Percentiles rank a stretch among this genome's conserved stretches.
Conservation (phyloP, 352 stramenopile species). For the Globisporangium cederbergense region DNA sequence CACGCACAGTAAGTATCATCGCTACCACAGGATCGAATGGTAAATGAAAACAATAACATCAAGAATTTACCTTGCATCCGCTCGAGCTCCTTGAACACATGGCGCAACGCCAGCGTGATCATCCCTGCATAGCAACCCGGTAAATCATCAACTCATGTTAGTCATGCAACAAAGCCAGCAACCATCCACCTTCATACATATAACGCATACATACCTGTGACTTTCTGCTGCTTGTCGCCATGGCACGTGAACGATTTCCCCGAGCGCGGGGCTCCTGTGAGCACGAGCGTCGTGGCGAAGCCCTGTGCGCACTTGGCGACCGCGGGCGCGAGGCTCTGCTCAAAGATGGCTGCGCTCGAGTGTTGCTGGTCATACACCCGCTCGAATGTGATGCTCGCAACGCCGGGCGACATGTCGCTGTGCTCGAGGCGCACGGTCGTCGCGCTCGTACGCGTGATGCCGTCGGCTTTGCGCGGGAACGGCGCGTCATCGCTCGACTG, state of each 20-base stretch:
- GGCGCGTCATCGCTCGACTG: not conserved
- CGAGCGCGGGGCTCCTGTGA: constrained; percentile 35
- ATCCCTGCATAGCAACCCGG: constrained; percentile 18
- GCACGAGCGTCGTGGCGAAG: constrained; percentile 36
- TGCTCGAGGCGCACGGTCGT: constrained; percentile 68
- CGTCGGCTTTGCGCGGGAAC: constrained; percentile 12
- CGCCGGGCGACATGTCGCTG: constrained; percentile 69
- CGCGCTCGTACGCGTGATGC: constrained; percentile 55
- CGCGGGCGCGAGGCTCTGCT: constrained; percentile 29
- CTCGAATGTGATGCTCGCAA: constrained; percentile 77
- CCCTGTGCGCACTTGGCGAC: constrained; percentile 30
- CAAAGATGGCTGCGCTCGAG: constrained; percentile 39
- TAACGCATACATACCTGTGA: constrained; percentile 9
- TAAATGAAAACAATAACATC: not conserved
- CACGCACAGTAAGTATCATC: not conserved
- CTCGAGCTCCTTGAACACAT: constrained; percentile 24
- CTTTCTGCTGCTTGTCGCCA: constrained; percentile 26
- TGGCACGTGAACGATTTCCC: constrained; percentile 70
- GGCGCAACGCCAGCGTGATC: constrained; percentile 35
- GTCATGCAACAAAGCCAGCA: not conserved
- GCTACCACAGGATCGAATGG: not conserved
- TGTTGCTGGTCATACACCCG: constrained; percentile 54
- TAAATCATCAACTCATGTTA: not conserved
- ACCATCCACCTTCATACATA: not conserved
- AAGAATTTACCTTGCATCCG: constrained; percentile 18